A percentile compares a stretch with the other conserved stretches of the same genome.
Conservation (phyloP, 306 rosid species). For the Rosa rugosa region DNA sequence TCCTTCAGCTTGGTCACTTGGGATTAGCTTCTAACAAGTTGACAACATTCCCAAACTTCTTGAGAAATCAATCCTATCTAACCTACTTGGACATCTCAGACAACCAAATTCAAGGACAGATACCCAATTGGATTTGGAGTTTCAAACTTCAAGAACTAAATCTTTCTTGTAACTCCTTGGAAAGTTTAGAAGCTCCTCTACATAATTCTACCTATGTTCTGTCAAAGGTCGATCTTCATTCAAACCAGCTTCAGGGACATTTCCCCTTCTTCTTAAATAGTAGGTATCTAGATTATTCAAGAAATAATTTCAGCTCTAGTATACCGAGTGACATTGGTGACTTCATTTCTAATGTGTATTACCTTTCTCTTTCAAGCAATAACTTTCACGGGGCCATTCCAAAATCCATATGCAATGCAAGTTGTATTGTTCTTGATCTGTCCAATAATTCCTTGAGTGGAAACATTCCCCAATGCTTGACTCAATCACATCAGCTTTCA, state of each 20-base stretch:
- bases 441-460: slow-evolving; percentile 29
- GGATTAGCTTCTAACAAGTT: not conserved
- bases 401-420: slow-evolving; percentile 28
- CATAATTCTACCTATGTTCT: not conserved
- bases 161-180: slow-evolving; percentile 18
- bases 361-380: slow-evolving; percentile 9
- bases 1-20: not conserved
- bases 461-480: slow-evolving; percentile 20
- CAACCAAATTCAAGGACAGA: slow-evolving; percentile 13
- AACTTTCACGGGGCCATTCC: slow-evolving; percentile 22
- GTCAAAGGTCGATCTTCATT: not conserved
- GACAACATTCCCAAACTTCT: slow-evolving; percentile 16
- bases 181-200: not conserved
- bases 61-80: slow-evolving; percentile 16
- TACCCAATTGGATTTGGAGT: slow-evolving; percentile 29
- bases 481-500: not conserved
- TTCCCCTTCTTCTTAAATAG: not conserved
- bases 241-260: slow-evolving; percentile 31
- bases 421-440: slow-evolving; percentile 7
- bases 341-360: rapidly evolving
- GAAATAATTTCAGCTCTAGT: slow-evolving; percentile 1
- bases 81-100: slow-evolving; percentile 18
- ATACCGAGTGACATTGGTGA: not conserved
- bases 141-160: not conserved
- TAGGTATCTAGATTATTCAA: slow-evolving; percentile 13